These are phyloP conservation scores for Tetrastigma voinierianum DNA, from an alignment of 164 flowering plant species.

Conservation along the genomic window DNA sequence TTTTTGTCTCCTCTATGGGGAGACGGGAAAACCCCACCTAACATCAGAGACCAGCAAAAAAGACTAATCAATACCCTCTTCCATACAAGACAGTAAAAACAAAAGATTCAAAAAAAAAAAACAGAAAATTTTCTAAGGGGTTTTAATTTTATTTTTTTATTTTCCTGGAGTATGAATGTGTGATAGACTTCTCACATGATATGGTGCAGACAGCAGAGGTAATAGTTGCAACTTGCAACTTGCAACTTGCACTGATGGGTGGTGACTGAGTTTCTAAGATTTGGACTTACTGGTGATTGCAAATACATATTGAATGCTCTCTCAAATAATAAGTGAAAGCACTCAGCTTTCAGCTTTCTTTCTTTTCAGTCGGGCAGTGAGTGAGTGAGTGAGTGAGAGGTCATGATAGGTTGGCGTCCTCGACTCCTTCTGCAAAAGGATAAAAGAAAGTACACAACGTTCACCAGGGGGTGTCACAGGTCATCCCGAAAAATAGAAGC, in stretches of 20 bases:
- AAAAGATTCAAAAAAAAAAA: too few relatives aligned
- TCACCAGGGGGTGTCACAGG: neutral
- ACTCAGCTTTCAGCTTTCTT: conserved; percentile 18
- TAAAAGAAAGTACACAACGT: conserved; percentile 8
- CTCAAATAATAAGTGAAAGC: conserved; percentile 11
- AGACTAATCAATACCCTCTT: neutral
- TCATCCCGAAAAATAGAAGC: neutral
- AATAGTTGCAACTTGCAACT: conserved; percentile 2
- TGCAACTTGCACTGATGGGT: neutral
- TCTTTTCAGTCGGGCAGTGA: conserved; percentile 15
- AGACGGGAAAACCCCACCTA: conserved; percentile 3
- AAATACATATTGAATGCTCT: neutral
- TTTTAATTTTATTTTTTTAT: too few relatives aligned
- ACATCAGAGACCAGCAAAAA: neutral
- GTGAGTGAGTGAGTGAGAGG: conserved; percentile 7
- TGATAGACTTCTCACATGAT: neutral
- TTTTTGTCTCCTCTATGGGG: conserved; percentile 2
- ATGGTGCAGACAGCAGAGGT: conserved; percentile 1
- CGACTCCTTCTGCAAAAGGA: conserved; percentile 17
- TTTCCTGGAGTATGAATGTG: too few relatives aligned
- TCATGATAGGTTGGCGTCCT: conserved; percentile 13
- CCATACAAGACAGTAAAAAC: too few relatives aligned
- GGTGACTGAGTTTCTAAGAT: neutral
- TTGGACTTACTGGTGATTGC: neutral
- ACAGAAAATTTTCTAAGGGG: too few relatives aligned